Evolutionary conservation across 2,329 filamentous ascomycete genomes (phyloP), one percentile per base, ranked within the genome.

Genomic region (Phoma sp.): DNA sequence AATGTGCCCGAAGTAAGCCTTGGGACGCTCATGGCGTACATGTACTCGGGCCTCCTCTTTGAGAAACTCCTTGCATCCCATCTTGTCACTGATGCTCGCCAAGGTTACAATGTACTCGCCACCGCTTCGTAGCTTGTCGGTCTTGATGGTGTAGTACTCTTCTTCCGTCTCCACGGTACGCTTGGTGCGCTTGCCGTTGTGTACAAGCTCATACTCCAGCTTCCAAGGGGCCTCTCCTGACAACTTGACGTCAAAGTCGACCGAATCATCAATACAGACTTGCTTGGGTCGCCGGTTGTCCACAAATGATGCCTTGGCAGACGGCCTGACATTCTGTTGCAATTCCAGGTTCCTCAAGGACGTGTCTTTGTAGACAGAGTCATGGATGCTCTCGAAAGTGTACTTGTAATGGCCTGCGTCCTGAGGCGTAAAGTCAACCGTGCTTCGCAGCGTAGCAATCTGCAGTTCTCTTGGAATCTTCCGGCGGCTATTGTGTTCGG

Each of bases 301-400:
- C 51, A 92, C 82, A 58, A 88, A 86, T 29, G 78, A 77, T 22
- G 94, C 94, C 9, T 89, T 91, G 6, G 95, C 94, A 4, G 93
- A 91, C 9, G 95, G 95, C 75, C 96, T 96, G 63, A 99, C 94
- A 67, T 92, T 88, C 75, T 98, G 94, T 74, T 96, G 89, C 36
- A 98, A 78, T 9, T 85, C 76, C 58, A 88, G 83, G 44, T 88
- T 85, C 25, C 81, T 81, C 21, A 74, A 49, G 6, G 61, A 49
- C 22, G 65, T 61, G 1, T 82, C 82, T 29, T 83, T 84, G 77
- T 99, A 99, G 29, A 98, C 88, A 40, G 83, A 82, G 74, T 99
- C 96, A 60, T 88, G 86, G 53, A 99, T 88, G 36, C 87, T 86
- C 60, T 85, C 84, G 76, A 99, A 97, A 22, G 87, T 83, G 75